Base-by-base conservation (phyloP, 1,284 basidiomycete genomes). In the Irpex sp. region DNA sequence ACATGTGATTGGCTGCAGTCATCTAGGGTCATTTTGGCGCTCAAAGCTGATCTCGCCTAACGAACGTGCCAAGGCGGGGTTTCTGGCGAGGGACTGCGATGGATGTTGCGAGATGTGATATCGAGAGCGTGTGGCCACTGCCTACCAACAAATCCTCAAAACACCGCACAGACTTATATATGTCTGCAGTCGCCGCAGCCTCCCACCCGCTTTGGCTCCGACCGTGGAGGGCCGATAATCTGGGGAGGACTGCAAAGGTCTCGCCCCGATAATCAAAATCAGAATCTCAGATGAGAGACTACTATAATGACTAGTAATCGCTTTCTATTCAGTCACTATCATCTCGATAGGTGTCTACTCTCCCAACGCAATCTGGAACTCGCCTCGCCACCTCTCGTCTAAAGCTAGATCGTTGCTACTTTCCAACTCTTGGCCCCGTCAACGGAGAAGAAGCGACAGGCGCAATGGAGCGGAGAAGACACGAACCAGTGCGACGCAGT, bases 1-100 rank as follows among this genome's bases (percentile, higher is more conserved):
- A 57, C 33, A 59, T 58, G 37, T 26, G 57, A 53, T 39, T 61
- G 63, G 39, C 17, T 51, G 51, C 39, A 57, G 58, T 39, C 50
- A 21, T 57, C 51, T 61, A 46, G 63, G 63, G 46, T 59, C 63
- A 51, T 57, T 36, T 9, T 19, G 19, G 36, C 21, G 56, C 56
- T 21, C 54, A 37, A 43, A 3, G 39, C 26, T 35, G 31, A 37
- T 35, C n/a, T 56, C 31, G 54, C 26, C 17, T 35, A 56, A 50
- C 54, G 55, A 62, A 58, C 61, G 39, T 61, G 60, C 60, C n/a
- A 61, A 33, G 26, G 39, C n/a, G 55, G n/a, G 26, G 39, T 43
- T 43, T 43, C 33, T n/a, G 54, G 37, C 21, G 56, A n/a, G 15
- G 19, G 47, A 5, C 4, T 26, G 43, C 13, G 17, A 17, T 6